A percentile compares a stretch with the other conserved stretches of the same genome.
Conservation (phyloP, 371 early-diverging fungal species). For the Syncephalastrum racemosum region DNA sequence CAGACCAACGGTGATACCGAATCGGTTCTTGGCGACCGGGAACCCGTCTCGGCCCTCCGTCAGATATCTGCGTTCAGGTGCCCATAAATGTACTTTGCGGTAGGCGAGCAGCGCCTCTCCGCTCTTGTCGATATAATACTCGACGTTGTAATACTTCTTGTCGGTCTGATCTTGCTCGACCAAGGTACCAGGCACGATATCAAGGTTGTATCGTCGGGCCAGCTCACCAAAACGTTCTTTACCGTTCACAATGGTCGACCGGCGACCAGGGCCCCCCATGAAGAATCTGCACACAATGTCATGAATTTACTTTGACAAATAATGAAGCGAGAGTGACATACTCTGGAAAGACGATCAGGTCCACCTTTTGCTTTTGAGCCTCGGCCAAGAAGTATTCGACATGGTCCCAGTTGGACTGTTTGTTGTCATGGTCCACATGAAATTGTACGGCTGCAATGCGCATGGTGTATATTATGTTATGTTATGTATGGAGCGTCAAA, state of each 20-base stretch:
- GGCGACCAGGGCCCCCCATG: slow-evolving; percentile 7
- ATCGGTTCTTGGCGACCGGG: slow-evolving; percentile 20
- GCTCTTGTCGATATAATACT: slow-evolving; percentile 30
- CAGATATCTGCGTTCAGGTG: slow-evolving; percentile 18
- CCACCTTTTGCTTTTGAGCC: slow-evolving; percentile 11
- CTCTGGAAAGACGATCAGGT: slow-evolving; percentile 23
- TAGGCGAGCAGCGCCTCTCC: slow-evolving; percentile 25
- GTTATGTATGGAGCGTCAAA: no score
- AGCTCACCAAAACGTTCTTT: slow-evolving; percentile 12
- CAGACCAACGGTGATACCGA: slow-evolving; percentile 26
- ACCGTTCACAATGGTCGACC: neutral
- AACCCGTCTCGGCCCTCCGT: slow-evolving; percentile 11
- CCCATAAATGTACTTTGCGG: slow-evolving; percentile 32
- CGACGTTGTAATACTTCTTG: slow-evolving; percentile 17
- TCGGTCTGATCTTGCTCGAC: slow-evolving; percentile 22
- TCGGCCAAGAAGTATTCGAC: slow-evolving; percentile 5
- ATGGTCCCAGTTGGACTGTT: slow-evolving; percentile 13
- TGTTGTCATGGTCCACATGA: slow-evolving; percentile 8
- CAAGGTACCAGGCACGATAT: slow-evolving; percentile 33
- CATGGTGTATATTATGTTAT: no score
- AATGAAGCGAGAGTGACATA: neutral
- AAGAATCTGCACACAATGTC: neutral
- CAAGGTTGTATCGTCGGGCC: slow-evolving; percentile 24
- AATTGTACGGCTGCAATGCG: slow-evolving; percentile 9
- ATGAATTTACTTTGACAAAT: no score